Evolutionary conservation across 441 rosid genomes (phyloP).

Genomic region (Daphne laureola): DNA sequence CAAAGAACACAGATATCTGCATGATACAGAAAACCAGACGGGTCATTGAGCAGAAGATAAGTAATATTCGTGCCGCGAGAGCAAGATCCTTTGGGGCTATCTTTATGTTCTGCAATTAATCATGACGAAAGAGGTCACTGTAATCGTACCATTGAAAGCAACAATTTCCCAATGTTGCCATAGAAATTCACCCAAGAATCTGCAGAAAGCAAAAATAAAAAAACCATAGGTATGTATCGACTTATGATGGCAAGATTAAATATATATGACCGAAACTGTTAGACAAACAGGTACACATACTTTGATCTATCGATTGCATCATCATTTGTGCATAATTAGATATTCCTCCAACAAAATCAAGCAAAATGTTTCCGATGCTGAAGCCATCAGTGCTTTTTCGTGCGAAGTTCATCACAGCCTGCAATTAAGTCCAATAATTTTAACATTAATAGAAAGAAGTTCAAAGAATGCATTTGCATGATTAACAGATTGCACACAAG

Average conservation of each 20-base stretch:
- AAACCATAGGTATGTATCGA: background rate
- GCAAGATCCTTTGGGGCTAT: background rate
- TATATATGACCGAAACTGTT: background rate
- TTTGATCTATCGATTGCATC: conserved; percentile 79
- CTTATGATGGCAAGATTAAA: conserved; percentile 10
- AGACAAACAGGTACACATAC: conserved; percentile 26
- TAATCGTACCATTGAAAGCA: conserved; percentile 64
- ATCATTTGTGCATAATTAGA: conserved; percentile 73
- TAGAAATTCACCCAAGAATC: conserved; percentile 97
- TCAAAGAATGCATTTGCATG: background rate
- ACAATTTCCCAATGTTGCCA: conserved; percentile 85
- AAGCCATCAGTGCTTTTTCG: conserved; percentile 90
- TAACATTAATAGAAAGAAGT: background rate
- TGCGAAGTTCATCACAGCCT: conserved; percentile 79
- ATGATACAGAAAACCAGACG: conserved; percentile 4
- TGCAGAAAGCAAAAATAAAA: conserved; percentile 17
- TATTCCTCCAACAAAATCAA: conserved; percentile 78
- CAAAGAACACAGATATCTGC: conserved; percentile 77
- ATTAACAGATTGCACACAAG: too few species aligned
- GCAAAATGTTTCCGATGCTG: conserved; percentile 85
- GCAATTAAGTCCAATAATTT: conserved; percentile 9
- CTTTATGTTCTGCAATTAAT: conserved; percentile 5
- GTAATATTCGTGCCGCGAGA: background rate
- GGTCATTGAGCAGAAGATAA: background rate
- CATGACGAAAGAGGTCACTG: background rate